Evolutionary conservation across 2,329 filamentous ascomycete species (phyloP), one percentile per base, ranked within the genome.

Genomic region (Orbilia blumenaviensis): DNA sequence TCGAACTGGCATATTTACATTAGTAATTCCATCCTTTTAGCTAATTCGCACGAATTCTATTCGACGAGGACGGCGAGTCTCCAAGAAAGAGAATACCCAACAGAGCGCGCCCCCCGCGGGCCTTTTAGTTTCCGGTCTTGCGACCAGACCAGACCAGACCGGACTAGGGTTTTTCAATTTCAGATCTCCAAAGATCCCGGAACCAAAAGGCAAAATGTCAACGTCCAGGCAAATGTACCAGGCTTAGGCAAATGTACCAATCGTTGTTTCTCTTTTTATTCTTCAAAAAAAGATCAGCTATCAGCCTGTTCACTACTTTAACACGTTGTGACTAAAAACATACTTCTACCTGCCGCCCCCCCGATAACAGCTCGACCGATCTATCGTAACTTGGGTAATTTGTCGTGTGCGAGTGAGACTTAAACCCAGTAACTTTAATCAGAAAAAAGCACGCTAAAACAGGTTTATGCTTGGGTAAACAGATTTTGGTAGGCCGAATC

Each of bases 1-100:
- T 44, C 16, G 4, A 41, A 36, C 14, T 32, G 54, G 32, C 21
- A 25, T 23, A 68, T 58, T 41, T 14, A 50, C 56, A 69, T 62
- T 69, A 50, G 54, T 54, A 69, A 62, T 62, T 62, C 66, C 52
- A 21, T 48, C 50, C 38, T 34, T 58, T 60, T 60, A 44, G 61
- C 21, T 48, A 60, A 60, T 62, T 69, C 44, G 25, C 54, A 60
- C 8, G 18, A 34, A 58, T 68, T 54, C 66, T 54, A 69, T 69
- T 69, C 66, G 66, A 61, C 56, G 54, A 44, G 42, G 36, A 50
- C 18, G 21, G 36, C 16, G 14, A 52, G 14, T 16, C n/a, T 7
- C 27, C n/a, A 6, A 23, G 18, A 21, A 21, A 44, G 16, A 7
- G 2, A 44, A 21, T 34, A 34, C 5, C 10, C 10, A 5, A 5